These are phyloP conservation scores for Fusarium sp. DNA, from an alignment of 2,329 filamentous ascomycete species.

Conservation along the genomic window DNA sequence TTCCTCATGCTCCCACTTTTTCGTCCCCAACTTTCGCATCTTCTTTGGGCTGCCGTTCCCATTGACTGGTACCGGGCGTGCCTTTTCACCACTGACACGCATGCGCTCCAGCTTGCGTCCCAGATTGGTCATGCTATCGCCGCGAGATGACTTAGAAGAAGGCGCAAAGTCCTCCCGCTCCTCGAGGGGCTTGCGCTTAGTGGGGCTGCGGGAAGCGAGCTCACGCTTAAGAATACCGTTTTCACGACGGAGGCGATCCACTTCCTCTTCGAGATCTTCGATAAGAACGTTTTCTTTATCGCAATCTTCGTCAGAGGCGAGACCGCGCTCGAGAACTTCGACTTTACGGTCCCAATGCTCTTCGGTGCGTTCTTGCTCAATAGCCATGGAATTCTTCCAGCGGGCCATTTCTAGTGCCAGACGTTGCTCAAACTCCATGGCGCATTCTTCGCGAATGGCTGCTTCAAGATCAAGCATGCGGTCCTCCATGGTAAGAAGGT, in stretches of 20 bases:
- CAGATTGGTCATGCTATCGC: constrained; percentile 50
- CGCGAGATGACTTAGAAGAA: constrained; percentile 25
- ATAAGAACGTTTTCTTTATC: constrained; percentile 71
- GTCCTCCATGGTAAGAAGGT: constrained; percentile 76
- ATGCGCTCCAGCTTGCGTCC: constrained; percentile 62
- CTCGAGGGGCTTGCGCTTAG: constrained; percentile 65
- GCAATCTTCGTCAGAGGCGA: constrained; percentile 59
- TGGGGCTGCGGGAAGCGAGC: constrained; percentile 70
- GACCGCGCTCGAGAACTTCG: constrained; percentile 67
- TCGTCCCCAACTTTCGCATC: constrained; percentile 59
- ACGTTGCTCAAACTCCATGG: constrained; percentile 82
- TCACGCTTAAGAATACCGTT: constrained; percentile 74
- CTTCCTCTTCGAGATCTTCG: constrained; percentile 76
- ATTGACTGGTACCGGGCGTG: constrained; percentile 38
- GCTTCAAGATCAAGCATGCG: constrained; percentile 76
- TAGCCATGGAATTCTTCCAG: constrained; percentile 83
- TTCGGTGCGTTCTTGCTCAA: constrained; percentile 82
- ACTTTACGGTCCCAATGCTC: constrained; percentile 91
- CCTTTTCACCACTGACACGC: constrained; percentile 55
- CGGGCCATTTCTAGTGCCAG: constrained; percentile 79
- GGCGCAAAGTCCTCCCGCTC: constrained; percentile 62
- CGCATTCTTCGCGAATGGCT: constrained; percentile 89
- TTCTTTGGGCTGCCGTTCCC: constrained; percentile 66
- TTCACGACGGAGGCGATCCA: constrained; percentile 74
- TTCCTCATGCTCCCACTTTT: constrained; percentile 60